Conservation (phyloP, 257 asterid genomes). For the Phtheirospermum japonicum region DNA sequence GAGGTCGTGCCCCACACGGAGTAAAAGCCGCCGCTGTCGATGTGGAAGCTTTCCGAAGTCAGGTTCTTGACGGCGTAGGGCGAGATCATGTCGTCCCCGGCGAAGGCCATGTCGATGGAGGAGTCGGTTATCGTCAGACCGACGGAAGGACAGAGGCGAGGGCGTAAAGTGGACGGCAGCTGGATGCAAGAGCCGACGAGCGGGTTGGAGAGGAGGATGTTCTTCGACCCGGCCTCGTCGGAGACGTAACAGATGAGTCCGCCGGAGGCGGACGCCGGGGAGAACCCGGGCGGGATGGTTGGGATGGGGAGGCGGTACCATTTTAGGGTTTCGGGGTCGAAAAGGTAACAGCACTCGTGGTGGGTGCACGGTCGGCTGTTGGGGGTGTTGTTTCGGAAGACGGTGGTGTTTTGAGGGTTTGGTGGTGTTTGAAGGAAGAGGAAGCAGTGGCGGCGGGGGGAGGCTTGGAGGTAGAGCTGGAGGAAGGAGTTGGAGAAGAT, state of each 20-base stretch:
- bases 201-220: constrained; percentile 68
- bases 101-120: constrained; percentile 71
- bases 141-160: constrained; percentile 75
- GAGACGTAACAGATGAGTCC: constrained; percentile 80
- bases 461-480: constrained; percentile 57
- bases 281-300: constrained; percentile 62
- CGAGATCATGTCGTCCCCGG: constrained; percentile 87
- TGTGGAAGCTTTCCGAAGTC: constrained; percentile 77
- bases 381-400: constrained; percentile 34
- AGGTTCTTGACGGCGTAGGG: constrained; percentile 92
- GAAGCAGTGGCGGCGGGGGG: constrained; percentile 67
- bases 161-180: constrained; percentile 71
- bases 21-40: constrained; percentile 82
- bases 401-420: constrained; percentile 40
- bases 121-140: constrained; percentile 59
- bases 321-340: constrained; percentile 54
- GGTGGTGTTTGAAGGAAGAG: constrained; percentile 60
- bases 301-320: constrained; percentile 72
- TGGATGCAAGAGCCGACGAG: constrained; percentile 49
- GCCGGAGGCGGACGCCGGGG: constrained; percentile 71
- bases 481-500: constrained; percentile 63
- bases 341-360: constrained; percentile 60
- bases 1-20: constrained; percentile 96
- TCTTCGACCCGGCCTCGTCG: constrained; percentile 77
- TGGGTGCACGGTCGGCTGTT: background rate